phyloP scores from a whole-genome alignment of 2,329 filamentous ascomycete species.

The Neofusicoccum umdonicola region DNA sequence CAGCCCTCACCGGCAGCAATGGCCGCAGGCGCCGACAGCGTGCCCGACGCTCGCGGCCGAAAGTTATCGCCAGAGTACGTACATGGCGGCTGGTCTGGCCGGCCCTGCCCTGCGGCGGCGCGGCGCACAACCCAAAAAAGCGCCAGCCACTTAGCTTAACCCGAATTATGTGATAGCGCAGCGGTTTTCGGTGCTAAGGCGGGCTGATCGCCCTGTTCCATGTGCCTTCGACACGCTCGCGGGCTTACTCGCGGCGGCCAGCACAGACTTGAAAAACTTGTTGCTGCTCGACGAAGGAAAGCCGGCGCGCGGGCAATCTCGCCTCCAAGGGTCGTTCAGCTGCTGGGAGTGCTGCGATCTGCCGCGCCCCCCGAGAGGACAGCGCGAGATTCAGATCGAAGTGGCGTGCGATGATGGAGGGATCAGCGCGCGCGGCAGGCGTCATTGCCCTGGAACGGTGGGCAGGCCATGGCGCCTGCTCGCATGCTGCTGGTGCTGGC shows the following conservation, averaged over 20 bases:
- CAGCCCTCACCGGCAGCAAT: not conserved
- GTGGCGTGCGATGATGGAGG: not conserved
- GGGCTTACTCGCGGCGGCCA: not conserved
- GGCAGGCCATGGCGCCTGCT: not conserved
- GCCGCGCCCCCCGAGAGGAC: not conserved
- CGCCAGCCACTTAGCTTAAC: not conserved
- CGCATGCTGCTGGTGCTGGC: not conserved
- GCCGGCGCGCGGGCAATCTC: constrained; percentile 1
- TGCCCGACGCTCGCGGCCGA: not conserved
- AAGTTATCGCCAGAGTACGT: not conserved
- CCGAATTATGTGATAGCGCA: constrained; percentile 1
- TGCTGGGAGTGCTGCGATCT: not conserved
- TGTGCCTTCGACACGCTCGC: not conserved
- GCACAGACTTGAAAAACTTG: not conserved
- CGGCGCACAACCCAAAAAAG: too few relatives aligned
- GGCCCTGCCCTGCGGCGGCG: not conserved
- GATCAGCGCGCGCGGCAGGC: not conserved
- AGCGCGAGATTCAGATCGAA: not conserved
- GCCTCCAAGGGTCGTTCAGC: not conserved
- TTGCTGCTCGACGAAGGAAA: not conserved
- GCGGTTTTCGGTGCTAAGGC: not conserved
- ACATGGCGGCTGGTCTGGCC: not conserved
- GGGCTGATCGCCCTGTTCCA: not conserved
- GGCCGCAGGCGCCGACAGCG: not conserved
- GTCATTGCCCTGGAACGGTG: not conserved